Base-by-base conservation (phyloP, 805 yeast genomes). In the Nematodospora valgi region DNA sequence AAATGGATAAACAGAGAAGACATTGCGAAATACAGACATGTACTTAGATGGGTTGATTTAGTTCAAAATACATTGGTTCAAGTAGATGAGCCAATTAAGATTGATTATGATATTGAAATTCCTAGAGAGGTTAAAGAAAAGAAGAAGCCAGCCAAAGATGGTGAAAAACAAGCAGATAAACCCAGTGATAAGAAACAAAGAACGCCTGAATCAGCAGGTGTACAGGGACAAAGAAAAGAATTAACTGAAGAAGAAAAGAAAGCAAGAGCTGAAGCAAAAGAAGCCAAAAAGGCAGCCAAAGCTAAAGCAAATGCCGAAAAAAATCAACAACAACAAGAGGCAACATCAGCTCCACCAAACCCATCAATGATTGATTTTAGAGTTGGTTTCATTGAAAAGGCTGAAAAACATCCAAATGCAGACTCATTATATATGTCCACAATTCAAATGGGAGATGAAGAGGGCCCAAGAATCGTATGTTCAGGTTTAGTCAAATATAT, bases 401-500 rank as follows among this genome's bases (percentile, higher is more conserved):
- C 97, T 35, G 73, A 86, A 55, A 86, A 86, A 62, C 99, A 93
- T 68, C 98, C 98, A 44, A 91, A 93, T 61, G 99, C 99, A 23
- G 99, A 93, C 64, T 75, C 96, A 2, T 72, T 93, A 52, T 93
- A 93, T 60, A 96, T 93, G 38, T 93, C 98, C 19, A 93, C 98
- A 34, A 93, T 93, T 52, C 86, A 94, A 45, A 80, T 86, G 72
- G 99, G 98, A 48, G 99, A 93, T 52, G 89, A 73, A 44, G 96
- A 86, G 59, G 95, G 94, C 41, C 98, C 99, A 56, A 80, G 99
- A 72, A 93, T 98, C 20, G 95, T 93, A 38, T 93, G 98, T 70
- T 86, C 96, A 9, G 99, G 99, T 49, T 74, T 93, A 53, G 97
- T 88, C 44, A 86, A 86, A 49, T 80, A 85, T 65, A 74, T 86